phyloP scores from a whole-genome alignment of 805 yeast species.

The Hanseniaspora jakobsenii region DNA sequence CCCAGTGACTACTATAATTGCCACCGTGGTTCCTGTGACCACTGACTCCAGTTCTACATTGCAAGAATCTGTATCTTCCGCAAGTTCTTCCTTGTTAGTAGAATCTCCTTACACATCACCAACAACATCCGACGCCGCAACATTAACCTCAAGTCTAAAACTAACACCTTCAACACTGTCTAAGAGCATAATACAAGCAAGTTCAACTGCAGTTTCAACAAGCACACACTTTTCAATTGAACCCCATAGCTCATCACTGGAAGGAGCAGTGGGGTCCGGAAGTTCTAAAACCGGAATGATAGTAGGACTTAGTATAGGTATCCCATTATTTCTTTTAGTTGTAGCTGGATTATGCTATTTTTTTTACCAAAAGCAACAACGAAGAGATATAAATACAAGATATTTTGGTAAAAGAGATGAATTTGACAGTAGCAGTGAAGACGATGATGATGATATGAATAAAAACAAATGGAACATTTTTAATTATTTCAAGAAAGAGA shows the following conservation, averaged over 20 bases:
- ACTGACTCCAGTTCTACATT: too few relatives aligned
- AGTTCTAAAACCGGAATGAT: conserved; percentile 5
- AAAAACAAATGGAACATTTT: too few relatives aligned
- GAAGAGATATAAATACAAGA: background rate
- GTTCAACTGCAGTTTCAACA: background rate
- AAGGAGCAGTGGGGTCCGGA: background rate
- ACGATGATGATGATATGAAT: too few relatives aligned
- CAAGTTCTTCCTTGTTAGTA: too few relatives aligned
- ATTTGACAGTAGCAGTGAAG: background rate
- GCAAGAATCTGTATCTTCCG: too few relatives aligned
- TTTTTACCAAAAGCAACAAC: background rate
- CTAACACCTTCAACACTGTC: background rate
- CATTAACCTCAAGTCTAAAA: background rate
- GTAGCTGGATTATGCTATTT: background rate
- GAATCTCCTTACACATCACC: too few relatives aligned
- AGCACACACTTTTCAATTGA: background rate
- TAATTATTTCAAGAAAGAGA: too few relatives aligned
- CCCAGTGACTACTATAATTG: too few relatives aligned
- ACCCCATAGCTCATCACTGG: background rate
- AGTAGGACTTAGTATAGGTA: conserved; percentile 6
- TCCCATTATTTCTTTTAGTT: background rate
- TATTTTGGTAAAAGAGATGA: background rate
- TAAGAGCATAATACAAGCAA: background rate
- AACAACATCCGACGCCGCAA: too few relatives aligned
- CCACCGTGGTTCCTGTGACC: too few relatives aligned